phyloP scores from a whole-genome alignment of 2,329 filamentous ascomycete genomes.

The Magnaporthiopsis poae region DNA sequence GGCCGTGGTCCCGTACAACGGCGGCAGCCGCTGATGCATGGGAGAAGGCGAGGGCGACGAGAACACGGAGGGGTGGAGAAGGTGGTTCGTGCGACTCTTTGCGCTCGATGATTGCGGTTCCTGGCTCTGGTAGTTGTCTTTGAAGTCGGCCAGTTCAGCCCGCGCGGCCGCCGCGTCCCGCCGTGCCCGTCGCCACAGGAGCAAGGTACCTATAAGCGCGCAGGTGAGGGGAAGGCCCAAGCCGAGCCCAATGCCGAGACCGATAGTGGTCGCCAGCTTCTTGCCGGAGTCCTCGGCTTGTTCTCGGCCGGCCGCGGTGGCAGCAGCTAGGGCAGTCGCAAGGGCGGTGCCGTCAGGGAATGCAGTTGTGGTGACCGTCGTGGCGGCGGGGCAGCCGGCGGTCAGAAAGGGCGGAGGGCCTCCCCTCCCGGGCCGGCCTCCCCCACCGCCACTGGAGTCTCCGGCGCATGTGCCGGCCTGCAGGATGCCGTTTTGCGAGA shows the following conservation, averaged over 20 bases:
- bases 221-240: background rate
- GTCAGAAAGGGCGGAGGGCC: background rate
- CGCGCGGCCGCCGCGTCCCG: background rate
- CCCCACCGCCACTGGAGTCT: background rate
- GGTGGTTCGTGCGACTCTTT: background rate
- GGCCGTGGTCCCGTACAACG: background rate
- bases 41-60: background rate
- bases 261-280: background rate
- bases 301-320: background rate
- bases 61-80: background rate
- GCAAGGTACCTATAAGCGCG: background rate
- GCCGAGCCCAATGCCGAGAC: background rate
- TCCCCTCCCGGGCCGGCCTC: background rate
- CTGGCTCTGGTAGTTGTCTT: background rate
- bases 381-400: background rate
- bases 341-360: background rate
- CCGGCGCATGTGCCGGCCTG: background rate
- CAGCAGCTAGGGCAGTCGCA: background rate
- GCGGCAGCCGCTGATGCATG: background rate
- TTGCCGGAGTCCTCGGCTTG: background rate
- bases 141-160: background rate
- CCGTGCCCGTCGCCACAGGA: background rate
- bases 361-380: background rate
- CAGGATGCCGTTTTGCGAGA: slow-evolving; percentile 4
- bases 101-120: background rate